Evolutionary conservation across 192 early-diverging fungal species (phyloP).

Genomic region (Coemansia pectinata): DNA sequence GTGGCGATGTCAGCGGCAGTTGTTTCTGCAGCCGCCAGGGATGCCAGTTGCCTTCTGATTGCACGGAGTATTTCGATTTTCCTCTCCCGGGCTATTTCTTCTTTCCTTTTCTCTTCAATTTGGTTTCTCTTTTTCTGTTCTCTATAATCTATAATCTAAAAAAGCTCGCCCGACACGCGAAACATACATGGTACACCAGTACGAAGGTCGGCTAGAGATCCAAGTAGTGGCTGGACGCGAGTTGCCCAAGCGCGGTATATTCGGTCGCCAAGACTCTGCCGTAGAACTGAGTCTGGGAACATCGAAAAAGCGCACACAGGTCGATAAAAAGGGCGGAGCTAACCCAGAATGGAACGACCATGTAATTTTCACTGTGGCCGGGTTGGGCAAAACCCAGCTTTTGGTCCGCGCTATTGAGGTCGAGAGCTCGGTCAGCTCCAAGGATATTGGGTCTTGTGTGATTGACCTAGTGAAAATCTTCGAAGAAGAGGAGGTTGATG

Average conservation of each 20-base stretch:
- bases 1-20: not conserved
- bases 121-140: not conserved
- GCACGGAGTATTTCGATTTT: not conserved
- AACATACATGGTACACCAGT: conserved; percentile 2
- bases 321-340: conserved; percentile 55
- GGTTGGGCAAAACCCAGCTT: conserved; percentile 46
- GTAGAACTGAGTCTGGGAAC: conserved; percentile 48
- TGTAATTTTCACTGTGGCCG: conserved; percentile 36
- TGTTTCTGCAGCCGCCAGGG: not conserved
- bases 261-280: conserved; percentile 50
- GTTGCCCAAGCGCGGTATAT: conserved; percentile 39
- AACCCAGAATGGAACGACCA: conserved; percentile 54
- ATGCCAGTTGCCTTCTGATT: not conserved
- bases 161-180: not conserved
- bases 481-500: conserved; percentile 51
- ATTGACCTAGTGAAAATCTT: conserved; percentile 50
- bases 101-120: not conserved
- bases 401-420: conserved; percentile 40
- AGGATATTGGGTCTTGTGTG: conserved; percentile 45
- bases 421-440: conserved; percentile 34
- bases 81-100: not conserved
- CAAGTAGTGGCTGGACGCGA: conserved; percentile 52
- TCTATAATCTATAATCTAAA: not conserved
- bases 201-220: conserved; percentile 49
- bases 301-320: conserved; percentile 44